Conservation (phyloP, 192 early-diverging fungal genomes). For the Coemansia sp. region DNA sequence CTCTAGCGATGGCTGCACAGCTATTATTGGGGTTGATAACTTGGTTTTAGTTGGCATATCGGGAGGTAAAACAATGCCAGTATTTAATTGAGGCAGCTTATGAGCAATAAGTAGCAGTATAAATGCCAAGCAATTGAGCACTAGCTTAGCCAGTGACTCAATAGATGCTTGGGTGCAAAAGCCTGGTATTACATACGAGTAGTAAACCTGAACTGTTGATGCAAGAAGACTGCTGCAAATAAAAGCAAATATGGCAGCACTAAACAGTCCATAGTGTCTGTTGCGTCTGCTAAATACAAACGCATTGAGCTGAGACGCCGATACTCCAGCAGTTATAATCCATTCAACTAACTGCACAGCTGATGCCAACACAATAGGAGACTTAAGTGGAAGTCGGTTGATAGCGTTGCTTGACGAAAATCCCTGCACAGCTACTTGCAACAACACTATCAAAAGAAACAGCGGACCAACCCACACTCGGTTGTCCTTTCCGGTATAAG, state of each 20-base stretch:
- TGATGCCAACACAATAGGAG: not conserved
- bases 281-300: slow-evolving; percentile 9
- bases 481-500: slow-evolving; percentile 16
- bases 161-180: not conserved
- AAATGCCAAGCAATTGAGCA: not conserved
- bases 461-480: slow-evolving; percentile 38
- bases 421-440: slow-evolving; percentile 10
- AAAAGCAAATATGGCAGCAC: slow-evolving; percentile 6
- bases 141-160: not conserved
- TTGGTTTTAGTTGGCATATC: not conserved
- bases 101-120: slow-evolving; percentile 22
- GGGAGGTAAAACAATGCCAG: not conserved
- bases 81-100: slow-evolving; percentile 3
- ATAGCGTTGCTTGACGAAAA: not conserved
- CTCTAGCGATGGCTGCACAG: slow-evolving; percentile 18
- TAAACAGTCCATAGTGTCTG: slow-evolving; percentile 25
- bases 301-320: slow-evolving; percentile 2
- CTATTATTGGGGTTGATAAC: not conserved
- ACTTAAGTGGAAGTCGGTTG: not conserved
- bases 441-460: slow-evolving; percentile 8
- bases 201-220: slow-evolving; percentile 13
- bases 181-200: slow-evolving; percentile 18
- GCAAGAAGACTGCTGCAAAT: not conserved
- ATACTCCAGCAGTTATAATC: not conserved
- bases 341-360: slow-evolving; percentile 3